phyloP scores from a whole-genome alignment of 2,329 filamentous ascomycete species.

The Pyrenophora graminea region DNA sequence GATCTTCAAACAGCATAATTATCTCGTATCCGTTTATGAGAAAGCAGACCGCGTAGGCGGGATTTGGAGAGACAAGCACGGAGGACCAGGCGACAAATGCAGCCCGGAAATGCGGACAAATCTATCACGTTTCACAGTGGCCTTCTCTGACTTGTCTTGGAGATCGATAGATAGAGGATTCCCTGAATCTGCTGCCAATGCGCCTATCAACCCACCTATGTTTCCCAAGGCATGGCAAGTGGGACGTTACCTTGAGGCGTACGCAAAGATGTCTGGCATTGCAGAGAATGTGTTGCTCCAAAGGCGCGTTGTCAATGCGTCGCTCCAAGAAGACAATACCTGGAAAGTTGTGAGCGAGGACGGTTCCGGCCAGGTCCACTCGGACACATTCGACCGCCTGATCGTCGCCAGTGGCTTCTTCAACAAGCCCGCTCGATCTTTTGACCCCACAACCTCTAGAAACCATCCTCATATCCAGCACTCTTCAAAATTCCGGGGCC shows the following conservation, averaged over 20 bases:
- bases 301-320: constrained; percentile 39
- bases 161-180: constrained; percentile 51
- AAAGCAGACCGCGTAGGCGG: constrained; percentile 69
- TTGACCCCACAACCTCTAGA: constrained; percentile 8
- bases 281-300: constrained; percentile 57
- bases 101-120: constrained; percentile 67
- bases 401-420: constrained; percentile 79
- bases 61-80: constrained; percentile 66
- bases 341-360: constrained; percentile 29
- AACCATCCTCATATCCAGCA: constrained; percentile 26
- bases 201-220: constrained; percentile 53
- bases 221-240: constrained; percentile 80
- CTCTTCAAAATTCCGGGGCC: constrained; percentile 35
- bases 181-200: constrained; percentile 10
- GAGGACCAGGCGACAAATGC: constrained; percentile 62
- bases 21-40: constrained; percentile 75
- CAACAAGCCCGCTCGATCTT: constrained; percentile 42
- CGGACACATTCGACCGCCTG: constrained; percentile 66
- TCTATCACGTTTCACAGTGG: constrained; percentile 75
- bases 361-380: constrained; percentile 11
- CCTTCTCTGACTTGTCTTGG: constrained; percentile 70
- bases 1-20: constrained; percentile 66
- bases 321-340: constrained; percentile 17
- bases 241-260: constrained; percentile 70
- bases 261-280: constrained; percentile 62